Evolutionary conservation across 2,329 filamentous ascomycete species (phyloP).

Genomic region (Clonostachys chloroleuca): DNA sequence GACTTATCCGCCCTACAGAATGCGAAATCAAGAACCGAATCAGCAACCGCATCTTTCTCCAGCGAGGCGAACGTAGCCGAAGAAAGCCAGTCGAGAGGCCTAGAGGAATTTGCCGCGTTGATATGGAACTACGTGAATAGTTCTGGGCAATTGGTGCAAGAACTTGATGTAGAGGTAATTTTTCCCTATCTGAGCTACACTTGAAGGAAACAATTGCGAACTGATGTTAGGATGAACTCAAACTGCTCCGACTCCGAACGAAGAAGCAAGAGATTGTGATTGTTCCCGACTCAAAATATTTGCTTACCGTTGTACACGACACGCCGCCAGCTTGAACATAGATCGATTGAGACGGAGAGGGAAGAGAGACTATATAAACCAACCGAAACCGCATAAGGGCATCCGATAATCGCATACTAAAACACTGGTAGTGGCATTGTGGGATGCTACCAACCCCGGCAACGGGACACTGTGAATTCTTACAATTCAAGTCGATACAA

Average conservation of each 20-base stretch:
- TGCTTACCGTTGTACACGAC: slow-evolving; percentile 77
- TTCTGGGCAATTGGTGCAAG: slow-evolving; percentile 65
- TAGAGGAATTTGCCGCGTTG: slow-evolving; percentile 70
- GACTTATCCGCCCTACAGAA: slow-evolving; percentile 53
- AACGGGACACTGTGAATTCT: no score
- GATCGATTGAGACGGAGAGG: neutral
- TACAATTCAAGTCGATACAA: no score
- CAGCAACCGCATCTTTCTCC: slow-evolving; percentile 37
- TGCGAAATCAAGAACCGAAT: slow-evolving; percentile 24
- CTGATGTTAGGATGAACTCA: slow-evolving; percentile 65
- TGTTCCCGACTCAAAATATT: slow-evolving; percentile 74
- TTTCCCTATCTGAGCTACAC: neutral
- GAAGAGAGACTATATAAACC: no score
- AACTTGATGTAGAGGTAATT: slow-evolving; percentile 65
- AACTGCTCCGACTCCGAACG: slow-evolving; percentile 71
- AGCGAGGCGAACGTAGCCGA: slow-evolving; percentile 35
- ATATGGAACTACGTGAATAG: slow-evolving; percentile 72
- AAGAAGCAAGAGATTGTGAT: slow-evolving; percentile 83
- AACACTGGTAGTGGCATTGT: no score
- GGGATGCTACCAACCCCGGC: no score
- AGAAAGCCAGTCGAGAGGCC: slow-evolving; percentile 48
- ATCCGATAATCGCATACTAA: no score
- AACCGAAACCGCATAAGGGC: no score
- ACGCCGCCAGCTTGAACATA: slow-evolving; percentile 59
- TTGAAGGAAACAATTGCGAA: neutral